Base-by-base conservation (phyloP, 768 basidiomycete genomes). In the Leucocoprinus birnbaumii region DNA sequence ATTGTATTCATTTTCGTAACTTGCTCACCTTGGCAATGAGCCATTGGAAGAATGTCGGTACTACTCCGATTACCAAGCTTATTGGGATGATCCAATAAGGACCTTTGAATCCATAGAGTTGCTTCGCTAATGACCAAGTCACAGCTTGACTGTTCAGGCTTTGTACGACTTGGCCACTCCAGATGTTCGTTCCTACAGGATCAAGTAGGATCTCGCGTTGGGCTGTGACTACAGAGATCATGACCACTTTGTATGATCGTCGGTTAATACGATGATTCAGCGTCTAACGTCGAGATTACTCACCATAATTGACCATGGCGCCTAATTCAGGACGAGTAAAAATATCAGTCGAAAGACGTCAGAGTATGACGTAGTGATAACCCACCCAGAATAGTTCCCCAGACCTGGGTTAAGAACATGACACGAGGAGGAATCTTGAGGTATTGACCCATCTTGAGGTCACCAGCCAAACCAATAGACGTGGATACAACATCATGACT, bases 391-490 rank as follows among this genome's bases (percentile, higher is more conserved):
- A 87, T 74, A 0, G 85, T 84, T 3, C 84, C 84, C 74, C 79
- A 79, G n/a, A 85, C 71, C 61, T 87, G 86, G 6, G 83, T 82
- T 9, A 80, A 63, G 66, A 87, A 85, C 69, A 85, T 82, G 37
- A 78, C 74, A 13, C 85, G 82, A 21, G 86, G 84, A 24, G 87
- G 85, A 41, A 89, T 78, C 66, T 87, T 86, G 1, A 80, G 68
- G 64, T 84, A 83, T 66, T 89, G 85, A 21, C 84, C 87, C 60
- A 89, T 78, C 69, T 91, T 92, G 58, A 90, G 70, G 63, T 87
- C 84, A 34, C 72, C 70, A 1, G 83, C 80, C 10, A 85, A 71
- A 27, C 61, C 62, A 48, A 84, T 77, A 0, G 80, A 84, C 27
- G 76, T 83, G 14, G 73, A 67, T 35, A 86, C 71, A 45, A 83